These are phyloP conservation scores for Aurinia saxatilis DNA, from an alignment of 345 rosid genomes.

Conservation along the genomic window DNA sequence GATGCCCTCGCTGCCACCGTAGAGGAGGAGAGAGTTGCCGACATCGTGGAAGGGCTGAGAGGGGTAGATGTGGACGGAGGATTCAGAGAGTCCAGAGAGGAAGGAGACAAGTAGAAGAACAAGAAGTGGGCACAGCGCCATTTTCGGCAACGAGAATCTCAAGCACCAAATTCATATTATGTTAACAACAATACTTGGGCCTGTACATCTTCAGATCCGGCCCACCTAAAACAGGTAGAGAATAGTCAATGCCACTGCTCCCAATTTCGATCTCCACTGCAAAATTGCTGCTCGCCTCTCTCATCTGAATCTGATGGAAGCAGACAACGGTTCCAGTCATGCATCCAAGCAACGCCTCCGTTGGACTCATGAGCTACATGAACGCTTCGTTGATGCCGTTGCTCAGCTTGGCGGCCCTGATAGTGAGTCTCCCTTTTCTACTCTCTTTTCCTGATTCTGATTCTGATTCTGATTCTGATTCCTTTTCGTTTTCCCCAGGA, in stretches of 20 bases:
- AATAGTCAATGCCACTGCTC: conserved; percentile 25
- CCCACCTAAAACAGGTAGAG: not conserved
- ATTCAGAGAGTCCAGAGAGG: conserved; percentile 18
- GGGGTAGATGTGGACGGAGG: conserved; percentile 70
- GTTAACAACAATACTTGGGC: not conserved
- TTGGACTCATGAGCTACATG: conserved; percentile 99
- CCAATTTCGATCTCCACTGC: conserved; percentile 9
- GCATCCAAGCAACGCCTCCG: conserved; percentile 95
- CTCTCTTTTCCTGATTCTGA: not conserved
- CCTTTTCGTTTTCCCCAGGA: conserved; percentile 36
- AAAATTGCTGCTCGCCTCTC: conserved; percentile 11
- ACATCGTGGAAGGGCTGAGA: conserved; percentile 60
- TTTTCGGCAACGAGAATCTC: conserved; percentile 15
- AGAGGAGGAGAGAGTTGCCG: conserved; percentile 79
- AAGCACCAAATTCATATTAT: not conserved
- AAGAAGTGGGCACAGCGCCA: conserved; percentile 15
- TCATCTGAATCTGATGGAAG: conserved; percentile 45
- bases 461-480: no score
- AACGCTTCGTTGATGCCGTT: conserved; percentile 98
- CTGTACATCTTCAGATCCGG: not conserved
- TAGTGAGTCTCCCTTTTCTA: conserved; percentile 47
- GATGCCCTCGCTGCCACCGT: conserved; percentile 98
- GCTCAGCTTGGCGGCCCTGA: conserved; percentile 99
- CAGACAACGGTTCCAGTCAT: conserved; percentile 60
- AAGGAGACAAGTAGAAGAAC: conserved; percentile 23